A percentile compares a stretch with the other conserved stretches of the same genome.
Evolutionary conservation across 1,139 yeast species (phyloP).

Genomic region (Tardiomyces depauwii): DNA sequence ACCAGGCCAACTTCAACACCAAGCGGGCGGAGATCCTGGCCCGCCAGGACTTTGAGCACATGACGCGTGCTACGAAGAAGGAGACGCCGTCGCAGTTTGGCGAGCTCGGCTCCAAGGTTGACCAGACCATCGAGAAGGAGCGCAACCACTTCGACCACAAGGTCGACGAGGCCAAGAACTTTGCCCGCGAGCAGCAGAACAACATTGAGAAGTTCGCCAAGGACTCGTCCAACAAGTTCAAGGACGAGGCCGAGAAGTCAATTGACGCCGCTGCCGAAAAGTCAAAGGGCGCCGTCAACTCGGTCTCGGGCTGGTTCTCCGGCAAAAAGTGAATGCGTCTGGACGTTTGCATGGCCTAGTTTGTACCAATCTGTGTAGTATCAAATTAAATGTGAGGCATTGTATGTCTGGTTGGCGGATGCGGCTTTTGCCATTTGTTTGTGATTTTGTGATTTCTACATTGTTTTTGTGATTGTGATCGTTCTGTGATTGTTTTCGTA

Average conservation of each 20-base stretch:
- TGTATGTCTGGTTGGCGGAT: no score
- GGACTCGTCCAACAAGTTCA: neutral
- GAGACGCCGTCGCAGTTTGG: neutral
- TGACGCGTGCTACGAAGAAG: neutral
- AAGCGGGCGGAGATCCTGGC: slow-evolving; percentile 18
- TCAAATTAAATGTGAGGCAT: no score
- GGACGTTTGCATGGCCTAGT: no score
- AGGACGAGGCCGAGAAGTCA: neutral
- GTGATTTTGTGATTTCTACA: no score
- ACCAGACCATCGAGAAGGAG: neutral
- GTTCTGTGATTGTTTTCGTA: no score
- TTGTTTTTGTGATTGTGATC: no score
- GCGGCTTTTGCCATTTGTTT: no score
- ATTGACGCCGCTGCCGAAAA: slow-evolving; percentile 1
- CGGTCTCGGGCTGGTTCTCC: neutral
- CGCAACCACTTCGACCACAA: neutral
- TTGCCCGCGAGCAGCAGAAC: neutral
- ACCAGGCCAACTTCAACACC: slow-evolving; percentile 17
- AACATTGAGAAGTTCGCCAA: neutral
- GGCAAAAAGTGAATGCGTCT: neutral
- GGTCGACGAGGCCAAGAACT: neutral
- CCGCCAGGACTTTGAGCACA: slow-evolving; percentile 13
- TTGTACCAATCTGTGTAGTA: no score
- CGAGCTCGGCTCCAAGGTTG: neutral
- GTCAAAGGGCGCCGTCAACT: neutral